Conservation (phyloP, 2,329 filamentous ascomycete genomes). For the Trichoderma hamatum region DNA sequence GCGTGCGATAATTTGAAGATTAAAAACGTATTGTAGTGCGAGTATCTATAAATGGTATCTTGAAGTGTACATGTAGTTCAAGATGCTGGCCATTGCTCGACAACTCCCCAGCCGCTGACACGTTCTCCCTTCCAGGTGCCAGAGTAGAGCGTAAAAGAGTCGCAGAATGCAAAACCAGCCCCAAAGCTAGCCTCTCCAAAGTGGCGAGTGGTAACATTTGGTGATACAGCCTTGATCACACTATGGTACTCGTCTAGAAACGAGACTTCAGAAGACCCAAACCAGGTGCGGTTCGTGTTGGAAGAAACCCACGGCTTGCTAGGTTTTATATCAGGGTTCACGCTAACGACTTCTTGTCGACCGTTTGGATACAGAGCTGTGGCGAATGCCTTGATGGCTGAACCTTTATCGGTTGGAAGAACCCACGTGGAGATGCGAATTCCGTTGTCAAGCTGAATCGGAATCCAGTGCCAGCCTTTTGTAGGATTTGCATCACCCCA, state of each 20-base stretch:
- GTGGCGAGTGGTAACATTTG: neutral
- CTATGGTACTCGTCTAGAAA: constrained; percentile 1
- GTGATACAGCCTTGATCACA: neutral
- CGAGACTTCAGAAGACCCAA: neutral
- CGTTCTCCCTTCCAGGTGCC: neutral
- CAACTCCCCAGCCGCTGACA: constrained; percentile 3
- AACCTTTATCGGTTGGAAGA: neutral
- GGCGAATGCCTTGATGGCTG: neutral
- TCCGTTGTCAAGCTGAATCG: constrained; percentile 1
- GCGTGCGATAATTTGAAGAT: too few species aligned
- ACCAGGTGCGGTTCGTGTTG: neutral
- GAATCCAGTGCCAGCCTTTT: neutral
- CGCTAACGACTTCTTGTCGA: neutral
- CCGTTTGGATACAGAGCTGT: neutral
- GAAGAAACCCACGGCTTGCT: neutral
- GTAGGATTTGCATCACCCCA: neutral
- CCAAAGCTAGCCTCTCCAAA: constrained; percentile 2
- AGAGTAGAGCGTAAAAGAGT: neutral
- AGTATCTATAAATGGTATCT: neutral
- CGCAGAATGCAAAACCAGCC: neutral
- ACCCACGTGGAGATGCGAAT: neutral
- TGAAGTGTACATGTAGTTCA: neutral
- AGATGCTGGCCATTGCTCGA: constrained; percentile 6
- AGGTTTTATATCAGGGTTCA: neutral
- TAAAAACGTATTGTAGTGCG: too few species aligned